These are phyloP conservation scores for Microdochium bolleyi DNA, from an alignment of 2,329 filamentous ascomycete genomes.

Conservation along the genomic window DNA sequence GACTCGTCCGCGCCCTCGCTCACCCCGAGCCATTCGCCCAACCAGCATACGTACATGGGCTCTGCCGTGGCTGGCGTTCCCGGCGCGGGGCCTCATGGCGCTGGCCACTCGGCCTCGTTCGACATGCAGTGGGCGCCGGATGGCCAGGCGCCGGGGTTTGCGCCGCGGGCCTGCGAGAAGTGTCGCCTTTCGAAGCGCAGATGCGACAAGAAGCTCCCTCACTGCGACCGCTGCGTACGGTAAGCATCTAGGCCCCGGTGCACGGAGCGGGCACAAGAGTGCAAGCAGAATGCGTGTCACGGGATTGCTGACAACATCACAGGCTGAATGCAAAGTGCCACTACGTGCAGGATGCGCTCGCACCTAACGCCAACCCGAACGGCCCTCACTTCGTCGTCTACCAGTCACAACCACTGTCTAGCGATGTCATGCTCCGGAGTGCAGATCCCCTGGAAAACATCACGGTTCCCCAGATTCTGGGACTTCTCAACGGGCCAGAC, in stretches of 20 bases:
- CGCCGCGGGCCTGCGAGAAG: slow-evolving; percentile 23
- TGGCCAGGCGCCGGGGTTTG: slow-evolving; percentile 1
- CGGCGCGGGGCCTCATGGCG: background rate
- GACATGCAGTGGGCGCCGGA: background rate
- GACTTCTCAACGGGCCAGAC: slow-evolving; percentile 20
- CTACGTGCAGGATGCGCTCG: slow-evolving; percentile 17
- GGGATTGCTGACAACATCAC: background rate
- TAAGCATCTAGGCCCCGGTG: background rate
- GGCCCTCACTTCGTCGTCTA: slow-evolving; percentile 17
- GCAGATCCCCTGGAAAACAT: slow-evolving; percentile 23
- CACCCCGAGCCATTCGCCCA: background rate
- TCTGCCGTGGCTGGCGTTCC: background rate
- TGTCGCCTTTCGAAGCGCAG: slow-evolving; percentile 22
- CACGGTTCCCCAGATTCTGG: slow-evolving; percentile 27
- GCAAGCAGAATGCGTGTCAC: background rate
- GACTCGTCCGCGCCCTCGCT: background rate
- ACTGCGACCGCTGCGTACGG: slow-evolving; percentile 21
- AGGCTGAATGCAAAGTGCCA: slow-evolving; percentile 23
- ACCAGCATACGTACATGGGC: background rate
- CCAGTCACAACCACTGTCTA: slow-evolving; percentile 17
- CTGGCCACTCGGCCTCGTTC: background rate
- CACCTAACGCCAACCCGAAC: slow-evolving; percentile 12
- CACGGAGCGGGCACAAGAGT: background rate
- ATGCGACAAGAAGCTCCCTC: slow-evolving; percentile 23
- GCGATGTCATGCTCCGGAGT: slow-evolving; percentile 16